Conservation (phyloP, 2,329 filamentous ascomycete genomes). For the Pseudocercospora eumusae region DNA sequence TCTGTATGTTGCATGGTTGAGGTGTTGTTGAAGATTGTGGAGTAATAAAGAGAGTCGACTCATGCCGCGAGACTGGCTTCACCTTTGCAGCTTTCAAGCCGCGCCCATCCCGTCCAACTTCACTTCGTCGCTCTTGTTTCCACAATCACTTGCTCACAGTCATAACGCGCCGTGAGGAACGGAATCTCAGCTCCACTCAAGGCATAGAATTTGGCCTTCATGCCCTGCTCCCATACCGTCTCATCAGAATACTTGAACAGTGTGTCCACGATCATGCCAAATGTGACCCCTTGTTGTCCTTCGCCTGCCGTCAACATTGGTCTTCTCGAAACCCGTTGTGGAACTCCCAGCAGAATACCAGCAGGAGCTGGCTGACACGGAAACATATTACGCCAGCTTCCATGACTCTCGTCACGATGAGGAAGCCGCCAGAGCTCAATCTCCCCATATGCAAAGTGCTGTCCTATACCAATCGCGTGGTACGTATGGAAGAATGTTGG, state of each 20-base stretch:
- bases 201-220: neutral
- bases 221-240: neutral
- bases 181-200: neutral
- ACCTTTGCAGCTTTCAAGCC: too few species aligned
- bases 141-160: neutral
- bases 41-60: too few species aligned
- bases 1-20: too few species aligned
- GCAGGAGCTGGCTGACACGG: slow-evolving; percentile 1
- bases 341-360: neutral
- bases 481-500: neutral
- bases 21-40: too few species aligned
- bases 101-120: neutral
- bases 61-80: too few species aligned
- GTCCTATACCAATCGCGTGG: neutral
- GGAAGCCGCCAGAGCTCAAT: neutral
- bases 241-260: neutral
- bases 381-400: neutral
- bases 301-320: neutral
- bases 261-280: neutral
- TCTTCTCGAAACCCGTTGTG: neutral
- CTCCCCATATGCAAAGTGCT: neutral
- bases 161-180: neutral
- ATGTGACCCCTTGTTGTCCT: neutral
- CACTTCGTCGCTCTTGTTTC: neutral
- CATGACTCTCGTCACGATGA: neutral